Evolutionary conservation across 129 eudicot species (phyloP), one percentile per base, ranked within the genome.

Genomic region (Chrysanthemum makinoi): DNA sequence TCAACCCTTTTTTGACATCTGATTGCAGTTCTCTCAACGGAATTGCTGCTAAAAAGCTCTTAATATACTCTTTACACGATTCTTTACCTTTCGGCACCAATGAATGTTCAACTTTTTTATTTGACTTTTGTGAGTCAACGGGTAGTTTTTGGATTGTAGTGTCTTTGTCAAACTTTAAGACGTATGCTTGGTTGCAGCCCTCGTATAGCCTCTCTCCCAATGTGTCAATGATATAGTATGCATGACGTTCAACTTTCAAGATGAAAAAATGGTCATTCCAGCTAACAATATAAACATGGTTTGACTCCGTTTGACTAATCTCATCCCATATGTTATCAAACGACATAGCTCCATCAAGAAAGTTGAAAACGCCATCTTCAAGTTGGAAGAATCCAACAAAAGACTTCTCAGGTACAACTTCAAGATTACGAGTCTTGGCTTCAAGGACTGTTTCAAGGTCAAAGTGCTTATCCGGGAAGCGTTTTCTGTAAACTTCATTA

Each of bases 11-110:
- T 81, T 89, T 76, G 10, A 39, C 46, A 39, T 39, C 46, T 7
- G 46, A 1, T 7, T 79, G 88, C 81, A 91, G 59, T 76, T 91
- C 97, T 59, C 97, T 75, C 47, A 91, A 81, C 6, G 95, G 97
- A 16, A 91, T 84, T 18, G 91, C 89, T 64, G 95, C 95, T 79
- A 91, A 78, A 77, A 91, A 91, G 53, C 75, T 83, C 84, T 91
- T 91, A 7, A 87, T 83, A 77, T 91, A 91, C 85, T 91, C 95
- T 81, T 83, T 91, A 70, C 97, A 91, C 5, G 87, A 82, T 19
- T 87, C 89, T 83, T 83, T 91, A 55, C 97, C 97, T 68, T 68
- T 68, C 17, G 83, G 80, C 51, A 85, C 70, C 67, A 78, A 24
- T 2, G 43, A 20, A 69, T 73, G 84, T 50, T 81, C 81, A 39